Conservation (phyloP, 1,284 basidiomycete genomes). For the Calocybe gambosa region DNA sequence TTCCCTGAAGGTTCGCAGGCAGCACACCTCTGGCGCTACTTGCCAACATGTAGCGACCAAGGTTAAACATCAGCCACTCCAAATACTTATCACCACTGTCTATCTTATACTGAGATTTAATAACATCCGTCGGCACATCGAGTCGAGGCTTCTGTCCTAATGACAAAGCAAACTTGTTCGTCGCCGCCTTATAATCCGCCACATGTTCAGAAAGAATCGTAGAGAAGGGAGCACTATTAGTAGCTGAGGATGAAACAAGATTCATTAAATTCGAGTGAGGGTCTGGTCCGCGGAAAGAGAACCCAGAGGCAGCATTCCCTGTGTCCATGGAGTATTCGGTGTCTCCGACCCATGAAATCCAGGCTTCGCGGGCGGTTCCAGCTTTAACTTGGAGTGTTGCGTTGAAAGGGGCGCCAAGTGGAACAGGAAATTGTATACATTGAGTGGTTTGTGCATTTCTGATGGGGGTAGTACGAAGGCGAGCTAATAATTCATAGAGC, state of each 20-base stretch:
- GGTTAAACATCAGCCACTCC: constrained; percentile 71
- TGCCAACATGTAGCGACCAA: constrained; percentile 60
- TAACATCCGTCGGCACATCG: constrained; percentile 48
- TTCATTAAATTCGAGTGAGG: constrained; percentile 46
- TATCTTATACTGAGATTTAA: constrained; percentile 45
- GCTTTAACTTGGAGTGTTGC: constrained; percentile 47
- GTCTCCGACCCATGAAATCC: constrained; percentile 65
- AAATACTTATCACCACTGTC: constrained; percentile 58
- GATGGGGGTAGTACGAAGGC: constrained; percentile 29
- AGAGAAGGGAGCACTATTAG: constrained; percentile 22
- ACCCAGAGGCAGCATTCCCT: constrained; percentile 47
- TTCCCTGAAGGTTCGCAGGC: constrained; percentile 70
- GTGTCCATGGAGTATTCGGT: constrained; percentile 63
- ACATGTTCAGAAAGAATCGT: constrained; percentile 40
- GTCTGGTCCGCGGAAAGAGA: constrained; percentile 57
- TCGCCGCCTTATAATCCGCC: constrained; percentile 39
- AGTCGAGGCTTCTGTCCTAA: constrained; percentile 54
- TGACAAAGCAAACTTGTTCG: constrained; percentile 45
- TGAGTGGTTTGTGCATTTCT: constrained; percentile 11
- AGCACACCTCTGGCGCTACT: constrained; percentile 56
- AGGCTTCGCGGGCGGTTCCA: constrained; percentile 39
- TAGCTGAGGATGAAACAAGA: constrained; percentile 28
- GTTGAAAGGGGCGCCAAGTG: constrained; percentile 32
- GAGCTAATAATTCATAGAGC: constrained; percentile 62
- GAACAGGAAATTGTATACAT: constrained; percentile 25